Conservation (phyloP, 2,329 filamentous ascomycete species). For the Neopestalotiopsis clavispora region DNA sequence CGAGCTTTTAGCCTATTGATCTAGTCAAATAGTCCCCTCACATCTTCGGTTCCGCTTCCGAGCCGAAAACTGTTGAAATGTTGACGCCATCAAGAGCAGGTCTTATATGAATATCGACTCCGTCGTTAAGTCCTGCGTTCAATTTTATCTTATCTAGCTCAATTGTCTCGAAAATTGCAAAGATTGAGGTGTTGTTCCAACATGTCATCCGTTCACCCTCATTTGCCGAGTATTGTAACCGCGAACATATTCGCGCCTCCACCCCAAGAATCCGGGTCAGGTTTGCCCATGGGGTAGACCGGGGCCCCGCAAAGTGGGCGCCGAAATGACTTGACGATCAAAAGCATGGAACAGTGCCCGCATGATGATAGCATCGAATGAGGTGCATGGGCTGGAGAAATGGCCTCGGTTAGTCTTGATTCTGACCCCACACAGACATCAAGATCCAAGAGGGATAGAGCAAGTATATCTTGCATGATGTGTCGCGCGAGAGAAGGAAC, state of each 20-base stretch:
- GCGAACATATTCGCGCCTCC: background rate
- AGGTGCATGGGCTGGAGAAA: background rate
- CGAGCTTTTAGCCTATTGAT: background rate
- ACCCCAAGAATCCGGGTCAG: background rate
- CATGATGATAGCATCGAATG: background rate
- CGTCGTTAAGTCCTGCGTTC: background rate
- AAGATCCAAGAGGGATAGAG: background rate
- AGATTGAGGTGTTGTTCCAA: background rate
- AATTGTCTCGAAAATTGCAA: background rate
- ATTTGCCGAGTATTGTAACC: background rate
- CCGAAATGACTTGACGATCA: background rate
- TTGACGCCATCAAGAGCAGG: too few species aligned
- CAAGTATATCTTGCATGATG: background rate
- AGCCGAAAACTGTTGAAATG: background rate
- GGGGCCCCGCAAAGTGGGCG: slow-evolving; percentile 6
- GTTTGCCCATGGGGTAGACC: background rate
- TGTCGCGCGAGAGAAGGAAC: background rate
- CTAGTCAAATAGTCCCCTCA: background rate
- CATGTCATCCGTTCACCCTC: background rate
- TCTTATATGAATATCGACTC: background rate
- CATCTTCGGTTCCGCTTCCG: background rate
- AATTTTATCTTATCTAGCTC: background rate
- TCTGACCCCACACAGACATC: background rate
- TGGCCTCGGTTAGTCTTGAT: background rate
- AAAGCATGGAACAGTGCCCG: background rate